A percentile compares a stretch with the other conserved stretches of the same genome.
phyloP scores from a whole-genome alignment of 1,284 basidiomycete genomes.

The Puccinia polysora region DNA sequence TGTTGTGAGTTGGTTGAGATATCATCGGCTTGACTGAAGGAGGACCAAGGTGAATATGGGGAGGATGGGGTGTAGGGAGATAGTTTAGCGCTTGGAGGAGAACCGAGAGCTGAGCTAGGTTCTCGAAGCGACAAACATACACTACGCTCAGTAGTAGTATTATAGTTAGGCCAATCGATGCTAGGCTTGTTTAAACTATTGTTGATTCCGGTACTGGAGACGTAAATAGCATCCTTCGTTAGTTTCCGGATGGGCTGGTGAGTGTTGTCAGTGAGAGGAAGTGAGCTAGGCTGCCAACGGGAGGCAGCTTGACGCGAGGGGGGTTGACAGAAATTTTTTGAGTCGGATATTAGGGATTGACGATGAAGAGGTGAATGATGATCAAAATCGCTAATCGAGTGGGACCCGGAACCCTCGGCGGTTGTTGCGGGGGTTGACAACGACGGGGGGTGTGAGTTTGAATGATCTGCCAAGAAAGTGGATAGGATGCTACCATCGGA shows the following conservation, averaged over 20 bases:
- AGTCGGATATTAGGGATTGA: not conserved
- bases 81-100: constrained; percentile 4
- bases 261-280: too few species aligned
- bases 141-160: not conserved
- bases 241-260: not conserved
- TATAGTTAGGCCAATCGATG: not conserved
- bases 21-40: not conserved
- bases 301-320: not conserved
- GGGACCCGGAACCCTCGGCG: too few species aligned
- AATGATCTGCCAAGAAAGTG: too few species aligned
- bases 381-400: too few species aligned
- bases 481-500: too few species aligned
- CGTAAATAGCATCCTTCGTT: constrained; percentile 14
- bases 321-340: too few species aligned
- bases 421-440: too few species aligned
- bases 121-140: constrained; percentile 1
- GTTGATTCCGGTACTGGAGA: not conserved
- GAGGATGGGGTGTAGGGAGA: constrained; percentile 18
- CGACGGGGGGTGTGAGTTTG: too few species aligned
- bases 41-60: constrained; percentile 31
- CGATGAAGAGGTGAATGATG: not conserved
- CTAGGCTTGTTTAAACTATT: not conserved
- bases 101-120: not conserved
- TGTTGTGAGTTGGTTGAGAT: not conserved
- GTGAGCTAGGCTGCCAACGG: too few species aligned